Evolutionary conservation across 257 asterid species (phyloP), one percentile per base, ranked within the genome.

Genomic region (Solanum sejunctum): DNA sequence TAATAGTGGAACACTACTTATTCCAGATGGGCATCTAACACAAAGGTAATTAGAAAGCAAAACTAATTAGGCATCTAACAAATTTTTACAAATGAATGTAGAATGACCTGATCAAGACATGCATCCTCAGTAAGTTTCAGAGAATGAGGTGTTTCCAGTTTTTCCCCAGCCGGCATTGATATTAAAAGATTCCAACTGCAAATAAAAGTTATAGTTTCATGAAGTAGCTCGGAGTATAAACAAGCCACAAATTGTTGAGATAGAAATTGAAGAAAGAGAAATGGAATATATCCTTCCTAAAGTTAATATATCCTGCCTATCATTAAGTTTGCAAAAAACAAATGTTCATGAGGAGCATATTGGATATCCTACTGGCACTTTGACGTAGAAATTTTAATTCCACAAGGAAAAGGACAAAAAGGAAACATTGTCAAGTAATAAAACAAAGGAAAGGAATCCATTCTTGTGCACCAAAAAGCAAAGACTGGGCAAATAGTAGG

Each of bases 131-230:
- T 88, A 47, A 84, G 89, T 90, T 94, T 94, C 86, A 97, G 86
- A 75, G 99, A 89, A 90, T 95, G 89, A 81, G 99, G 97, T 63
- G 92, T 84, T 83, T 89, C 95, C 94, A 97, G 87, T 56, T 91
- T 89, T 86, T 90, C 92, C 55, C 97, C 97, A 86, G 92, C 92
- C 47, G 99, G 99, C 98, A 95, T 95, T 81, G 98, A 92, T 85
- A 97, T 85, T 85, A 91, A 85, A 85, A 94, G 90, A 87, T 93
- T 89, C 99, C 99, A 96, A 89, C 99, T 96, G 95, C 90, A 90
- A 56, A 87, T 43, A 58, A 87, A 87, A 88, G 80, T 71, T 78
- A n/a, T 26, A 60, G 69, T 84, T 80, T 85, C 82, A 85, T 47
- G 67, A 88, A 84, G 85, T 7, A 83, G 79, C 85, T 43, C 83